Percentiles rank a stretch among this genome's conserved stretches.
phyloP scores from a whole-genome alignment of 805 yeast species.

The Priceomyces castillae region DNA sequence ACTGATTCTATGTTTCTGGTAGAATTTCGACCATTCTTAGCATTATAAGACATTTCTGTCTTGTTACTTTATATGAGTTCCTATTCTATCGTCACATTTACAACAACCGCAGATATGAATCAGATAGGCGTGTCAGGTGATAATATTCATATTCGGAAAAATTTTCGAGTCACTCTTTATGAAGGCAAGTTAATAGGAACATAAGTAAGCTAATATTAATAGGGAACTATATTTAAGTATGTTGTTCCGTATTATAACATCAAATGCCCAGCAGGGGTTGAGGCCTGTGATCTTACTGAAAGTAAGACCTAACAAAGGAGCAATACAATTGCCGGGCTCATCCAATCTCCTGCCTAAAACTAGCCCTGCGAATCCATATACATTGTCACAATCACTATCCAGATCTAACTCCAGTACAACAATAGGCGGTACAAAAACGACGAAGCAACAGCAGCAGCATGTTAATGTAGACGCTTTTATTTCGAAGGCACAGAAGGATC shows the following conservation, averaged over 20 bases:
- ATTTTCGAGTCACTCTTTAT: neutral
- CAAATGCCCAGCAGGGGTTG: constrained; percentile 35
- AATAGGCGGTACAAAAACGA: neutral
- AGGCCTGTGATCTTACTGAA: constrained; percentile 39
- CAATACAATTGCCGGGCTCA: constrained; percentile 7
- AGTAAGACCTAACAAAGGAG: constrained; percentile 27
- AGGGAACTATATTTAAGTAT: neutral
- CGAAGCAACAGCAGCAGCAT: neutral
- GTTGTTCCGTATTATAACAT: constrained; percentile 21
- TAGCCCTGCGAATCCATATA: constrained; percentile 6
- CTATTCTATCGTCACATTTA: no score
- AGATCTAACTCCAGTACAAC: constrained; percentile 20
- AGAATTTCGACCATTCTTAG: neutral
- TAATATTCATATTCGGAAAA: neutral
- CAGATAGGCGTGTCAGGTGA: no score
- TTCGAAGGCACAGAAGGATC: constrained; percentile 20
- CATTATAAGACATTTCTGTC: neutral
- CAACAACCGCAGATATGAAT: no score
- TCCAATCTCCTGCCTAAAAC: constrained; percentile 3
- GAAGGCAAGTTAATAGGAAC: neutral
- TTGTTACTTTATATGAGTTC: no score
- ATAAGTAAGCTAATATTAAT: neutral
- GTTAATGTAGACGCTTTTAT: constrained; percentile 19
- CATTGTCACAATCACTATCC: constrained; percentile 11
- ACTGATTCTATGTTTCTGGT: neutral